Evolutionary conservation across 208 protist genomes (phyloP).

Genomic region (Tritrichomonas foetus): DNA sequence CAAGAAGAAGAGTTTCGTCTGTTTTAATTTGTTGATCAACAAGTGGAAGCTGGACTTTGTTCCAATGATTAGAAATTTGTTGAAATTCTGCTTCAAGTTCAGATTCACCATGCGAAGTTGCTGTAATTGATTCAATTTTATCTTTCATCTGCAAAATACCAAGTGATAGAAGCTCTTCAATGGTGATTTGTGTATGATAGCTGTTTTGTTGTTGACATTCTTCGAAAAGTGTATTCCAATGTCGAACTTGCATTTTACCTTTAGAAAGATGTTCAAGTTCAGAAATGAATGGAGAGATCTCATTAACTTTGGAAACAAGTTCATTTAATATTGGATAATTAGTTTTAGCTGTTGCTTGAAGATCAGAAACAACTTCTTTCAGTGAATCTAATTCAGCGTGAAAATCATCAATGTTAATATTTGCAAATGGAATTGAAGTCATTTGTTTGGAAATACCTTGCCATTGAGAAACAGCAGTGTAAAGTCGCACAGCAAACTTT

Average conservation of each 20-base stretch:
- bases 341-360: neutral
- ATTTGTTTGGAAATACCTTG: neutral
- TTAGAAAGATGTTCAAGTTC: neutral
- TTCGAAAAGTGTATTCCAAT: constrained; percentile 25
- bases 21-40: neutral
- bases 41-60: neutral
- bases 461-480: neutral
- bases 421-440: neutral
- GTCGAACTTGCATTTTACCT: neutral
- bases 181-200: neutral
- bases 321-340: constrained; percentile 6
- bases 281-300: neutral
- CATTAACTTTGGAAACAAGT: neutral
- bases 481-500: neutral
- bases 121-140: neutral
- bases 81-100: neutral
- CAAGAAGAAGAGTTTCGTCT: neutral
- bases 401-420: neutral
- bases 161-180: neutral
- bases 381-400: neutral
- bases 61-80: neutral
- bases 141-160: neutral
- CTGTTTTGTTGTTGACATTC: neutral
- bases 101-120: neutral
- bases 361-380: neutral